Evolutionary conservation across 2,329 filamentous ascomycete species (phyloP).

Genomic region (Penicillium aurantiogriseum): DNA sequence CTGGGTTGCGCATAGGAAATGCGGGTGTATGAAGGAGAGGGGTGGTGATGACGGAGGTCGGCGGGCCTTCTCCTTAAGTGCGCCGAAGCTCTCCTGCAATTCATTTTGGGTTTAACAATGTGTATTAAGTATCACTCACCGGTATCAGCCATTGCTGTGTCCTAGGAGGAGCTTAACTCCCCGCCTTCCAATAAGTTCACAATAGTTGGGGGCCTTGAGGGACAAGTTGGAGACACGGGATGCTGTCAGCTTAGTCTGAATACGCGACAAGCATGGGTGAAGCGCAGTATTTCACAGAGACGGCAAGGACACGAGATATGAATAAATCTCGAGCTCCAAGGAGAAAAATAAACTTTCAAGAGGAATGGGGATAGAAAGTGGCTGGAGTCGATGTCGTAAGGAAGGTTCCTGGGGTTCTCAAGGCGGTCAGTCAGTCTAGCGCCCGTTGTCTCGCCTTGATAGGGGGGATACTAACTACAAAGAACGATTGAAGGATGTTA

Average conservation of each 20-base stretch:
- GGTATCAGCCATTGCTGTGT: conserved; percentile 35
- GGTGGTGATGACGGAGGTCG: conserved; percentile 18
- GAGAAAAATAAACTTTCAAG: background rate
- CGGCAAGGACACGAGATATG: conserved; percentile 1
- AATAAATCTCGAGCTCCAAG: conserved; percentile 3
- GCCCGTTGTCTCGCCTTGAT: conserved; percentile 8
- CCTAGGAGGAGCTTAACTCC: conserved; percentile 31
- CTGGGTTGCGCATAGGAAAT: conserved; percentile 6
- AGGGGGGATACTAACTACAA: background rate
- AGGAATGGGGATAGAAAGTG: conserved; percentile 20
- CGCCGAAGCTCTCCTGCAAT: conserved; percentile 11
- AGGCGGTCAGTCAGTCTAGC: conserved; percentile 26
- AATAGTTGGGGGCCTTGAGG: conserved; percentile 21
- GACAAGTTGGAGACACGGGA: conserved; percentile 19
- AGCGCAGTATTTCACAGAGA: conserved; percentile 18
- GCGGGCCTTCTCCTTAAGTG: conserved; percentile 28
- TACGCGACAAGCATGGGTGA: conserved; percentile 31
- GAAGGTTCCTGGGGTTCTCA: conserved; percentile 15
- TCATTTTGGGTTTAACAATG: background rate
- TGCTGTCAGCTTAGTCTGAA: conserved; percentile 25
- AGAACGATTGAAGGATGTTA: background rate
- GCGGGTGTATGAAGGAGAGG: conserved; percentile 8
- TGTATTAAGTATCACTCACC: conserved; percentile 22
- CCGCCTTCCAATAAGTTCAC: conserved; percentile 23
- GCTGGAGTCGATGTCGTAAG: conserved; percentile 27